These are phyloP conservation scores for Colletotrichum sp. DNA, from an alignment of 2,329 filamentous ascomycete genomes.

Conservation along the genomic window DNA sequence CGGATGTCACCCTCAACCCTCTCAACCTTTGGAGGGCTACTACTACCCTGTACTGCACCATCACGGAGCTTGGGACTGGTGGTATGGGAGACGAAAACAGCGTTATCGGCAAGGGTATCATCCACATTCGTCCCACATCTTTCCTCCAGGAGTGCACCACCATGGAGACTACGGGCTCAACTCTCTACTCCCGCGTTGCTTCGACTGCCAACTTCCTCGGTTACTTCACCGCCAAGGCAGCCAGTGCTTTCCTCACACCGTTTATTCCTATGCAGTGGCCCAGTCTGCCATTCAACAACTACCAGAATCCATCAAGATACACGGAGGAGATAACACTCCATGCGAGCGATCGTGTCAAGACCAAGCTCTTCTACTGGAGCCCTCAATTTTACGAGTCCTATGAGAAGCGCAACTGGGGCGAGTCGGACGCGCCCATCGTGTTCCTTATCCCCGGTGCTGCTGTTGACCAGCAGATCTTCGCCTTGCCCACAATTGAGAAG, in stretches of 20 bases:
- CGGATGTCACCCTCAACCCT: slow-evolving; percentile 61
- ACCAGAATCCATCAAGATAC: slow-evolving; percentile 53
- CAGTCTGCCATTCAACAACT: slow-evolving; percentile 48
- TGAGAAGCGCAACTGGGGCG: not conserved
- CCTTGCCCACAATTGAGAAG: slow-evolving; percentile 64
- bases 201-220: slow-evolving; percentile 57
- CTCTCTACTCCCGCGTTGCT: slow-evolving; percentile 45
- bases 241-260: slow-evolving; percentile 58
- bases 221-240: slow-evolving; percentile 59
- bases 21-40: slow-evolving; percentile 65
- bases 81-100: slow-evolving; percentile 35
- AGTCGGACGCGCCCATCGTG: slow-evolving; percentile 47
- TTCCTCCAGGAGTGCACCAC: slow-evolving; percentile 61
- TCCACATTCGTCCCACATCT: slow-evolving; percentile 57
- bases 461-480: slow-evolving; percentile 68
- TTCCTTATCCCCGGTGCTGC: slow-evolving; percentile 67
- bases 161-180: slow-evolving; percentile 53
- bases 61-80: slow-evolving; percentile 44
- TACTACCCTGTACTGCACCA: slow-evolving; percentile 65
- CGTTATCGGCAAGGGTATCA: slow-evolving; percentile 62
- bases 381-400: slow-evolving; percentile 42
- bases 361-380: slow-evolving; percentile 62
- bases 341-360: slow-evolving; percentile 56
- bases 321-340: slow-evolving; percentile 46
- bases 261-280: slow-evolving; percentile 62